Evolutionary conservation across 2,329 filamentous ascomycete species (phyloP).

Genomic region (Alternaria brassicicola): DNA sequence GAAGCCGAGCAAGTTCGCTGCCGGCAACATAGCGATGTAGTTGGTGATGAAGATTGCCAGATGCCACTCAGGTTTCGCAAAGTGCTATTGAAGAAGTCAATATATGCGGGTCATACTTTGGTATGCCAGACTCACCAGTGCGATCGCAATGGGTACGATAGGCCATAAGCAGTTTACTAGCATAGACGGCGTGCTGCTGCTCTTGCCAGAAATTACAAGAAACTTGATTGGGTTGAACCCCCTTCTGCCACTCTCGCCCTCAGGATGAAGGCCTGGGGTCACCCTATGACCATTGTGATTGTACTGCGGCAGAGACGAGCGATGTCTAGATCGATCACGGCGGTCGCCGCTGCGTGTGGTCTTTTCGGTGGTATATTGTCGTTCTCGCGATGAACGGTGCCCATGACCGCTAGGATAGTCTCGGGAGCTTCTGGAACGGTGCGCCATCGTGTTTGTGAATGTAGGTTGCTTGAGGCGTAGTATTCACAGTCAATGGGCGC

Average conservation of each 20-base stretch:
- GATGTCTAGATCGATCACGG: slow-evolving; percentile 13
- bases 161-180: slow-evolving; percentile 76
- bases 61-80: slow-evolving; percentile 61
- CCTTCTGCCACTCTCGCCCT: slow-evolving; percentile 71
- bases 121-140: slow-evolving; percentile 54
- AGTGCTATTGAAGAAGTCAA: slow-evolving; percentile 48
- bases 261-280: slow-evolving; percentile 52
- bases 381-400: slow-evolving; percentile 24
- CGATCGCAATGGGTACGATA: slow-evolving; percentile 73
- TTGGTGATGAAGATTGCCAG: slow-evolving; percentile 71
- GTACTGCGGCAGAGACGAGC: slow-evolving; percentile 41
- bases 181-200: slow-evolving; percentile 67
- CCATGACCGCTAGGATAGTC: slow-evolving; percentile 17
- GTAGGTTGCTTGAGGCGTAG: background rate
- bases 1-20: slow-evolving; percentile 77
- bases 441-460: slow-evolving; percentile 22
- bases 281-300: slow-evolving; percentile 55
- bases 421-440: slow-evolving; percentile 21
- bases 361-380: slow-evolving; percentile 35
- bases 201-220: slow-evolving; percentile 66
- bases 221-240: slow-evolving; percentile 71
- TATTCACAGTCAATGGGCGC: slow-evolving; percentile 5
- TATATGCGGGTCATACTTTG: background rate
- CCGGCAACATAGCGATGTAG: slow-evolving; percentile 79
- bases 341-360: slow-evolving; percentile 17